A percentile compares a stretch with the other conserved stretches of the same genome.
Evolutionary conservation across 768 basidiomycete genomes (phyloP).

Genomic region (Coprinellus micaceus): DNA sequence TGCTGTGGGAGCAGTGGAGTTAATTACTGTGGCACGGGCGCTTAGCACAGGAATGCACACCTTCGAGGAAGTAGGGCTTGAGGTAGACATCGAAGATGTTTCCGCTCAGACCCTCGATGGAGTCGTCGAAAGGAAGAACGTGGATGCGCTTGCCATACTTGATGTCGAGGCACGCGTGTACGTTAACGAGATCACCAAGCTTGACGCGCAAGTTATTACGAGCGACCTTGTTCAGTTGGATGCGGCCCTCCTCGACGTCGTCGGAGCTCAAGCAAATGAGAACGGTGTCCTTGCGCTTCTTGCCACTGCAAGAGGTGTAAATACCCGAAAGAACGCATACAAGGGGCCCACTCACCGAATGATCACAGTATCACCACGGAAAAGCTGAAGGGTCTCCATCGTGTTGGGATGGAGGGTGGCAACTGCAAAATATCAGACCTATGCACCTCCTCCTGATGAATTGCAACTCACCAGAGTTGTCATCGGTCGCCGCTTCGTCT

Average conservation of each 20-base stretch:
- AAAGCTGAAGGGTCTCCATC: slow-evolving; percentile 90
- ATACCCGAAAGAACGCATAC: background rate
- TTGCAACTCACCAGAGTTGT: slow-evolving; percentile 77
- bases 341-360: slow-evolving; percentile 57
- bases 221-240: slow-evolving; percentile 99
- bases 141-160: slow-evolving; percentile 99
- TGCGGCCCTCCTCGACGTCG: slow-evolving; percentile 96
- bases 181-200: slow-evolving; percentile 92
- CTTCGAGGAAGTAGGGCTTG: slow-evolving; percentile 98
- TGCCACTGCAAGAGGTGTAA: slow-evolving; percentile 58
- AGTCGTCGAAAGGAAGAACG: slow-evolving; percentile 96
- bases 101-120: slow-evolving; percentile 94
- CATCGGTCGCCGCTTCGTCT: slow-evolving; percentile 90
- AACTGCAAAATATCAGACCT: slow-evolving; percentile 44
- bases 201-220: slow-evolving; percentile 98
- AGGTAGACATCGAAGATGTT: slow-evolving; percentile 99
- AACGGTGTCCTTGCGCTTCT: slow-evolving; percentile 96
- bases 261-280: slow-evolving; percentile 95
- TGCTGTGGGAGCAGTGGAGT: slow-evolving; percentile 35
- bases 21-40: background rate
- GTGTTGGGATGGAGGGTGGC: slow-evolving; percentile 94
- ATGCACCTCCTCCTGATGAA: background rate
- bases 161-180: slow-evolving; percentile 95
- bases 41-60: slow-evolving; percentile 32
- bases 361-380: slow-evolving; percentile 96